Evolutionary conservation across 1,284 basidiomycete species (phyloP).

Genomic region (Pyrrhoderma lamaoense): DNA sequence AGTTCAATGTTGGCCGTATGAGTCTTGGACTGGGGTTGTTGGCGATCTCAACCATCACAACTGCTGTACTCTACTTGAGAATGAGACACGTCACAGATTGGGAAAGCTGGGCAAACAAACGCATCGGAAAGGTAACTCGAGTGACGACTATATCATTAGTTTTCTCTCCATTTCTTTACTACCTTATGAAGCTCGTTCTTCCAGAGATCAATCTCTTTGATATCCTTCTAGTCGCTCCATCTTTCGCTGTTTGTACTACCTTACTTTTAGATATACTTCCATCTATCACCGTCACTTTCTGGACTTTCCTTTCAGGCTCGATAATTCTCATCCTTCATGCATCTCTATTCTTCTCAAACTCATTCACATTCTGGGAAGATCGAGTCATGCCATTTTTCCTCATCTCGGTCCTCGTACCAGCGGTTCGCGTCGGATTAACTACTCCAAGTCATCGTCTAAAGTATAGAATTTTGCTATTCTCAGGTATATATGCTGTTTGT

Average conservation of each 20-base stretch:
- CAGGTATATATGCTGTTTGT: conserved; percentile 58
- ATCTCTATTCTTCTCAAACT: conserved; percentile 80
- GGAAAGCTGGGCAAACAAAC: conserved; percentile 34
- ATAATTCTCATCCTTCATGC: conserved; percentile 60
- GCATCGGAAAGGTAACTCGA: conserved; percentile 29
- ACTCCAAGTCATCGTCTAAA: conserved; percentile 66
- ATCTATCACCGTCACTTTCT: conserved; percentile 17
- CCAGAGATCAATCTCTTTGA: conserved; percentile 6
- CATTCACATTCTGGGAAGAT: conserved; percentile 96
- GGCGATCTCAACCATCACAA: conserved; percentile 37
- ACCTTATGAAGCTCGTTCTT: conserved; percentile 23
- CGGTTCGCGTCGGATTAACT: conserved; percentile 50
- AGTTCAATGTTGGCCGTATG: conserved; percentile 83
- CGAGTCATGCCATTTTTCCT: conserved; percentile 70
- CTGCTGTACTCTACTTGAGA: conserved; percentile 42
- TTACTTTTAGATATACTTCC: conserved; percentile 22
- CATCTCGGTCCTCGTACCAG: conserved; percentile 53
- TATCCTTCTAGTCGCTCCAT: conserved; percentile 6
- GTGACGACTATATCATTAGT: conserved; percentile 36
- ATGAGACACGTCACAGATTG: conserved; percentile 34
- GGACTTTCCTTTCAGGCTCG: conserved; percentile 19
- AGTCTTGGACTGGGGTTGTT: conserved; percentile 54
- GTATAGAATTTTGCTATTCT: conserved; percentile 69
- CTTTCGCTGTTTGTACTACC: conserved; percentile 31
- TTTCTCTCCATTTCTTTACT: conserved; percentile 33